These are phyloP conservation scores for Aspergillus hancockii DNA, from an alignment of 495 filamentous ascomycete species.

Conservation along the genomic window DNA sequence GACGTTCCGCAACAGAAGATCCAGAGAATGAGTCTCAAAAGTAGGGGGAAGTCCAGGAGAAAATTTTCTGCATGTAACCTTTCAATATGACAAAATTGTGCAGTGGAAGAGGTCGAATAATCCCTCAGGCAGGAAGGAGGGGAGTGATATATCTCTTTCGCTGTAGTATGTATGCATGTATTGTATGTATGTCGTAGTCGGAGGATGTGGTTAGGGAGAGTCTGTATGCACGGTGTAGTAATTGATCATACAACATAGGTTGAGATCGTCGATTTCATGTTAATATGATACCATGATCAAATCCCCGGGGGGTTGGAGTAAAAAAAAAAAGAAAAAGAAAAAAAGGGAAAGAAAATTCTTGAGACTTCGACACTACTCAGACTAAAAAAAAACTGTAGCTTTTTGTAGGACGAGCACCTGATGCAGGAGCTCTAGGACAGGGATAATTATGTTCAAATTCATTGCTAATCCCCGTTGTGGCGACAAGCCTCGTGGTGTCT, in stretches of 20 bases:
- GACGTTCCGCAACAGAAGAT: conserved; percentile 3
- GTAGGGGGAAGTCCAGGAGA: not conserved
- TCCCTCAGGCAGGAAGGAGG: not conserved
- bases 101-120: not conserved
- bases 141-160: conserved; percentile 2
- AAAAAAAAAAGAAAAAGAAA: not conserved
- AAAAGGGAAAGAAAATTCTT: not conserved
- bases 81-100: not conserved
- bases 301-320: not conserved
- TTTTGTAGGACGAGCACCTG: conserved; percentile 8
- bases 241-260: conserved; percentile 4
- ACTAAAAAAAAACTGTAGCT: not conserved
- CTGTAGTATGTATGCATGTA: not conserved
- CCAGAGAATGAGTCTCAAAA: not conserved
- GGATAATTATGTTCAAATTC: not conserved
- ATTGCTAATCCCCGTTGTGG: not conserved
- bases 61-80: not conserved
- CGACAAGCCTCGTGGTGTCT: conserved; percentile 6
- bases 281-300: not conserved
- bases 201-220: not conserved
- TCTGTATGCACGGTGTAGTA: not conserved
- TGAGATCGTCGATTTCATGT: not conserved
- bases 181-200: not conserved
- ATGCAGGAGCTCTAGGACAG: not conserved
- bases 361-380: not conserved